Percentiles rank a stretch among this genome's conserved stretches.
Conservation (phyloP, 257 asterid genomes). For the Rauvolfia tetraphylla region DNA sequence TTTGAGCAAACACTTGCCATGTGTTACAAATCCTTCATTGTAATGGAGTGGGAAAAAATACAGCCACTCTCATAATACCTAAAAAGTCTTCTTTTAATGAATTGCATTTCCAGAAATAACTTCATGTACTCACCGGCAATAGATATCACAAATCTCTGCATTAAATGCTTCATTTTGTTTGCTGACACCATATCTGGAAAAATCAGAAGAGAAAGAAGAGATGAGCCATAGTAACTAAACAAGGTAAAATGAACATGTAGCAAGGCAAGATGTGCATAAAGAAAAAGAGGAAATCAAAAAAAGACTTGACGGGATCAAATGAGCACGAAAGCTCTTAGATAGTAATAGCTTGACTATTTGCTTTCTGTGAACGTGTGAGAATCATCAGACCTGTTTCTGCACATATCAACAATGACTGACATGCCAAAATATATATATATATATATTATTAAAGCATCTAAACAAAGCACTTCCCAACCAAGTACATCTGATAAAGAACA, state of each 20-base stretch:
- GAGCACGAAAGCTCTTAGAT: neutral
- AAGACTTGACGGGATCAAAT: neutral
- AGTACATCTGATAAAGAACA: neutral
- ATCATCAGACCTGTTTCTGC: neutral
- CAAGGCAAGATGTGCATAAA: neutral
- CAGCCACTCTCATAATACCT: neutral
- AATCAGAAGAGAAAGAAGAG: constrained; percentile 3
- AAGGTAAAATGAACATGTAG: neutral
- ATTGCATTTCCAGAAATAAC: neutral
- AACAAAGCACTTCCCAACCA: neutral
- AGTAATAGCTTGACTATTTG: neutral
- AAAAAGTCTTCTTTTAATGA: neutral
- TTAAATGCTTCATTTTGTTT: constrained; percentile 82
- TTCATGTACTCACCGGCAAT: constrained; percentile 57
- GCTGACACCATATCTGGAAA: constrained; percentile 82
- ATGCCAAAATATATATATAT: neutral
- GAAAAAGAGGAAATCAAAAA: neutral
- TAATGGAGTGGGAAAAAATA: neutral
- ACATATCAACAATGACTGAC: neutral
- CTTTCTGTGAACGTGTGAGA: neutral
- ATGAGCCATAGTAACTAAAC: neutral
- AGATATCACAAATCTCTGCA: constrained; percentile 87
- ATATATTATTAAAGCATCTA: neutral
- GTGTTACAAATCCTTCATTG: neutral
- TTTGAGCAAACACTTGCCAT: too few species aligned